A percentile compares a stretch with the other conserved stretches of the same genome.
Evolutionary conservation across 2,329 filamentous ascomycete genomes (phyloP).

Genomic region (Pseudocercospora musae): DNA sequence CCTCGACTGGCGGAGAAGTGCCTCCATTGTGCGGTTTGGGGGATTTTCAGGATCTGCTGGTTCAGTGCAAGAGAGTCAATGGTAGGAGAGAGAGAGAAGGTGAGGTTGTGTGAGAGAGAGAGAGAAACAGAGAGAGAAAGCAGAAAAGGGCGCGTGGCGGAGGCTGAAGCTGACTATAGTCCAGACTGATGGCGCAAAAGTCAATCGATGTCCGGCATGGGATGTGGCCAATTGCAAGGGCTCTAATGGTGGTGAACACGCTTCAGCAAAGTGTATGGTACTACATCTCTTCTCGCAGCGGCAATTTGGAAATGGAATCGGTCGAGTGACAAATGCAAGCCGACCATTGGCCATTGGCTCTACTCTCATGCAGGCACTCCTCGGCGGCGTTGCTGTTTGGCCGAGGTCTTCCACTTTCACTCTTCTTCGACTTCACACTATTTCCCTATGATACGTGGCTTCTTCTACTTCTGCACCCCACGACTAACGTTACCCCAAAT

Average conservation of each 20-base stretch:
- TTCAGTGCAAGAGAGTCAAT: not conserved
- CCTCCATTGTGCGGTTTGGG: slow-evolving; percentile 66
- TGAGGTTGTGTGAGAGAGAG: not conserved
- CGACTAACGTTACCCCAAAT: no score
- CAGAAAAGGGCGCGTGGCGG: not conserved
- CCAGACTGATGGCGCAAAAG: no score
- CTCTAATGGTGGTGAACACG: not conserved
- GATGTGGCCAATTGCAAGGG: not conserved
- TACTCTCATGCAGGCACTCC: slow-evolving; percentile 1
- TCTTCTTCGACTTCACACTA: no score
- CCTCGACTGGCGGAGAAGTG: slow-evolving; percentile 90
- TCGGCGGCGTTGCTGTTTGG: not conserved
- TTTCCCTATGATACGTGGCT: not conserved
- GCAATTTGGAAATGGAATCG: slow-evolving; percentile 2
- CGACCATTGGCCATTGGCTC: not conserved
- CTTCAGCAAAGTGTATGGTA: not conserved
- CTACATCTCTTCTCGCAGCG: not conserved
- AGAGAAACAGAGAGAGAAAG: no score
- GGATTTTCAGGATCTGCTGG: not conserved
- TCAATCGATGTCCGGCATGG: no score
- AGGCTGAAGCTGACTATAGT: slow-evolving; percentile 3
- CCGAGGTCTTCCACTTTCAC: not conserved
- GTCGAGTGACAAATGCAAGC: not conserved
- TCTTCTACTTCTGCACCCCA: not conserved
- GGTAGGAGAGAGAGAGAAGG: not conserved